Percentiles rank a stretch among this genome's conserved stretches.
Conservation (phyloP, 2,329 filamentous ascomycete species). For the Aspergillus sojae region DNA sequence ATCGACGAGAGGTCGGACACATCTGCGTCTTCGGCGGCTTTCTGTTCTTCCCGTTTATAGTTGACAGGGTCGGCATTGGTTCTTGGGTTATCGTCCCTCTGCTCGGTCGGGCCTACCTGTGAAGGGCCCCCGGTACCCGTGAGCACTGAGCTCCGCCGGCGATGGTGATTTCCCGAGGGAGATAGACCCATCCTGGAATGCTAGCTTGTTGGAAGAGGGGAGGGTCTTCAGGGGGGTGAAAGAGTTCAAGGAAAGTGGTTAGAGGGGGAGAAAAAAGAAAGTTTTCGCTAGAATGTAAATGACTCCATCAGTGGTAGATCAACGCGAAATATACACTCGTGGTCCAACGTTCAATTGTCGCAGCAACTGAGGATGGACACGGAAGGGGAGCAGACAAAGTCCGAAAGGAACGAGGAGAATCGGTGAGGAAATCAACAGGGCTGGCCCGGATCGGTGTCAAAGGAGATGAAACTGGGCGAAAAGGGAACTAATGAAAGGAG, state of each 20-base stretch:
- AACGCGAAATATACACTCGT: neutral
- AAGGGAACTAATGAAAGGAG: conserved; percentile 9
- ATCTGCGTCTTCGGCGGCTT: conserved; percentile 39
- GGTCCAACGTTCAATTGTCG: neutral
- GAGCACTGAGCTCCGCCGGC: conserved; percentile 42
- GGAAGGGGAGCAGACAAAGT: neutral
- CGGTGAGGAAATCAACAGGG: conserved; percentile 6
- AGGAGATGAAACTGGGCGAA: conserved; percentile 6
- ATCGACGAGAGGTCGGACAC: conserved; percentile 45
- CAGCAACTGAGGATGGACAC: conserved; percentile 2
- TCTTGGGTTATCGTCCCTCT: conserved; percentile 34
- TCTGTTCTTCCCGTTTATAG: conserved; percentile 38
- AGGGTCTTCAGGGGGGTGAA: conserved; percentile 7
- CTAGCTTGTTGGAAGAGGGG: conserved; percentile 1
- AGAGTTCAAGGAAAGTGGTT: neutral
- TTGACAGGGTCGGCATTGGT: conserved; percentile 25
- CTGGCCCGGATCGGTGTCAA: conserved; percentile 9
- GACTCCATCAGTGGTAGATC: conserved; percentile 10
- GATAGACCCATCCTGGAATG: conserved; percentile 36
- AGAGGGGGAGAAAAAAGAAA: neutral
- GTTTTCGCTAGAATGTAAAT: conserved; percentile 4
- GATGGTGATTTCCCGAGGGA: conserved; percentile 38
- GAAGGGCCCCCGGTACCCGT: conserved; percentile 55
- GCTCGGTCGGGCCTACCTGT: conserved; percentile 35
- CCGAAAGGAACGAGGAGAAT: conserved; percentile 9